Evolutionary conservation across 148 eudicot species (phyloP), one percentile per base, ranked within the genome.

Genomic region (Vaccinium macrocarpon): DNA sequence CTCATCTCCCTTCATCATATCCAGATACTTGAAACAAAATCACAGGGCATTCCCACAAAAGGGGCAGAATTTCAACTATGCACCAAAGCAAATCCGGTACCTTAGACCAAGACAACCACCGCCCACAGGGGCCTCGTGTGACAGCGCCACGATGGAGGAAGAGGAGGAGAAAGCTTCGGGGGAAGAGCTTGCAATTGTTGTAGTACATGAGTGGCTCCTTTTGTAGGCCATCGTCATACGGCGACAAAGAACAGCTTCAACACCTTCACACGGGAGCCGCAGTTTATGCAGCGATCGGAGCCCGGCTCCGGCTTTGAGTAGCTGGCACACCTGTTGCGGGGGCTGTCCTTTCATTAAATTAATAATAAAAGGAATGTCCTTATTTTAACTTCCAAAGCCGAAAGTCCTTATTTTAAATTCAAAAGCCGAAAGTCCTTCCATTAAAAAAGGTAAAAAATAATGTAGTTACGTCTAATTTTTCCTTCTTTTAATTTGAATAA

Each of bases 201-300:
- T 98, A 96, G 87, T 90, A 89, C 87, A 94, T 84, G 9, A 91
- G 53, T 1, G 94, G 94, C 29, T 91, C 87, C 76, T 92, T 96
- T 0, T 90, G n/a, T 95, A 8, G 92, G 91, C 94, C 94, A 92
- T 18, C 92, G 91, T 96, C 95, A 93, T 9, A 93, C 95, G 11
- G 98, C 97, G 14, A 94, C 91, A 74, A 96, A 96, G 89, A 94
- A 94, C n/a, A 92, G 88, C 87, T 93, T 94, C 53, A 96, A 88
- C 6, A 94, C 95, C 71, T 92, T 91, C 42, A 93, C 92, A 2
- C 27, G 86, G 3, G 94, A 93, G 13, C 92, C 91, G 88, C 98
- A 96, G 50, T 85, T 89, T 21, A 94, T 87, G 91, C 98, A 96
- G 38, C 88, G 61, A 8, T n/a, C n/a, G n/a, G n/a, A n/a, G n/a